A percentile compares a stretch with the other conserved stretches of the same genome.
These are phyloP conservation scores for Aureobasidium pullulans DNA, from an alignment of 2,329 filamentous ascomycete genomes.

Conservation along the genomic window DNA sequence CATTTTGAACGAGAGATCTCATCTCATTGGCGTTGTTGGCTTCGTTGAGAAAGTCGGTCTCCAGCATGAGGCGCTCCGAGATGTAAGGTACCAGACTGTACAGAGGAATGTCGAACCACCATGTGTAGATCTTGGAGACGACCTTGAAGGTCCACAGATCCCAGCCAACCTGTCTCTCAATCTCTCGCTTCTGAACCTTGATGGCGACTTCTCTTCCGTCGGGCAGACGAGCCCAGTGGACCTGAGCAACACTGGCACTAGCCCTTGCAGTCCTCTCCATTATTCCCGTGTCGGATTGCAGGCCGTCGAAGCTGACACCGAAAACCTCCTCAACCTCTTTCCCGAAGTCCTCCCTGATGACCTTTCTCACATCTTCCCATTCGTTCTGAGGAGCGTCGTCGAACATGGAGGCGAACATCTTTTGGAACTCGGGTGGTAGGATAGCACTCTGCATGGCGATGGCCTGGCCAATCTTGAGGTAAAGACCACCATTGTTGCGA, in stretches of 20 bases:
- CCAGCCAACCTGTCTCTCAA: conserved; percentile 83
- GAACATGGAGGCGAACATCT: conserved; percentile 95
- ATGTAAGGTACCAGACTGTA: conserved; percentile 90
- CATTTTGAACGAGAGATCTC: conserved; percentile 65
- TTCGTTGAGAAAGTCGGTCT: conserved; percentile 92
- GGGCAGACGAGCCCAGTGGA: conserved; percentile 81
- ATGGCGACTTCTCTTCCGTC: conserved; percentile 90
- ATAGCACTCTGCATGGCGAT: conserved; percentile 97
- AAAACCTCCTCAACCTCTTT: conserved; percentile 84
- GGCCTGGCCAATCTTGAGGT: conserved; percentile 95
- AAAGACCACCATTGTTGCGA: conserved; percentile 80
- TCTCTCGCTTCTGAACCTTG: conserved; percentile 95
- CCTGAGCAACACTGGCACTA: conserved; percentile 89
- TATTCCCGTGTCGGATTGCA: conserved; percentile 46
- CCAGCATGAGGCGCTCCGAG: conserved; percentile 79
- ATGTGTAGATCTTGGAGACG: conserved; percentile 74
- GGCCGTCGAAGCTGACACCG: conserved; percentile 67
- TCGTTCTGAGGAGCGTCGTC: conserved; percentile 92
- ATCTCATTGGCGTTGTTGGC: conserved; percentile 81
- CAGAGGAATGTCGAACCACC: conserved; percentile 86
- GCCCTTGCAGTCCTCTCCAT: conserved; percentile 67
- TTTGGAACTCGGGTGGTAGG: conserved; percentile 86
- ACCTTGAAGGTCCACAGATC: conserved; percentile 93
- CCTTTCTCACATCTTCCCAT: conserved; percentile 77
- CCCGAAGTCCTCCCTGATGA: conserved; percentile 81